These are phyloP conservation scores for Marasmius fiardii DNA, from an alignment of 1,284 basidiomycete species.

Conservation along the genomic window DNA sequence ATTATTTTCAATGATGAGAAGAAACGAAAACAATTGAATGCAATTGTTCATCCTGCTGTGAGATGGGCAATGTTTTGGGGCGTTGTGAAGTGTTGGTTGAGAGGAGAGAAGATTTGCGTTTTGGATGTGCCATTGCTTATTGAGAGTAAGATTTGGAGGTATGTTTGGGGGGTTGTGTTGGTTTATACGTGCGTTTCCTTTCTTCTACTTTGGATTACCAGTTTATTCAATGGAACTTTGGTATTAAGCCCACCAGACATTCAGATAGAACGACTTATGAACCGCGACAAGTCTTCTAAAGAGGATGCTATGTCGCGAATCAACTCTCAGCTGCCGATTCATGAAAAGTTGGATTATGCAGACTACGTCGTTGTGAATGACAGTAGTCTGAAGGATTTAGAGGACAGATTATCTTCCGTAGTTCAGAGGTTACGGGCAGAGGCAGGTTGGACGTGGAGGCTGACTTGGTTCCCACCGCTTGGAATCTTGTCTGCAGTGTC, in stretches of 20 bases:
- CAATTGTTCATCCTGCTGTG: constrained; percentile 90
- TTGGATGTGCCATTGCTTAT: constrained; percentile 94
- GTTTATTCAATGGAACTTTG: background rate
- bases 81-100: constrained; percentile 73
- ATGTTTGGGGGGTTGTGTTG: constrained; percentile 81
- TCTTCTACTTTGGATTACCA: background rate
- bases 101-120: constrained; percentile 76
- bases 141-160: constrained; percentile 85
- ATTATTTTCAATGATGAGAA: constrained; percentile 81
- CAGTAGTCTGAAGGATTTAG: constrained; percentile 66
- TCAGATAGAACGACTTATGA: constrained; percentile 78
- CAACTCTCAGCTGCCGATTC: constrained; percentile 78
- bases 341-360: constrained; percentile 79
- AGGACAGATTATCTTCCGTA: constrained; percentile 66
- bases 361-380: constrained; percentile 91
- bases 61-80: constrained; percentile 70
- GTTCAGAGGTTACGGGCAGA: constrained; percentile 54
- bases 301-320: constrained; percentile 74
- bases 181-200: constrained; percentile 77
- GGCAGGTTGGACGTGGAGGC: constrained; percentile 61
- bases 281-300: constrained; percentile 56
- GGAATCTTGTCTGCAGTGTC: constrained; percentile 43
- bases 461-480: constrained; percentile 85
- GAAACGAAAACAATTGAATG: constrained; percentile 76
- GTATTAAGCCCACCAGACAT: constrained; percentile 63